Percentiles rank a stretch among this genome's conserved stretches.
These are phyloP conservation scores for Collybiopsis confluens DNA, from an alignment of 768 basidiomycete species.

Conservation along the genomic window DNA sequence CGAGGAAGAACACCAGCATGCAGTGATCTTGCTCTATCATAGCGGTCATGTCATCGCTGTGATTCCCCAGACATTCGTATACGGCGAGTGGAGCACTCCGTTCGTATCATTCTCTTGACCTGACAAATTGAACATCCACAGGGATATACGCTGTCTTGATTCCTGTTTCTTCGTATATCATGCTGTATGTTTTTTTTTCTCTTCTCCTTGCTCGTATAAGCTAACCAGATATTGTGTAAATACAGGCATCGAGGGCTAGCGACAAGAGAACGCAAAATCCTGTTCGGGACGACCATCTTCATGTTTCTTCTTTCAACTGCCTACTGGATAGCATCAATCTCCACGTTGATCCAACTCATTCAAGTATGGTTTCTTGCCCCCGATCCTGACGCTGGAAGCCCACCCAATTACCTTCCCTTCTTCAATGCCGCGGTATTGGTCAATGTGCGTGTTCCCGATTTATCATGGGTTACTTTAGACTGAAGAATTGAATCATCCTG, in stretches of 20 bases:
- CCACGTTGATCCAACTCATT: slow-evolving; percentile 1
- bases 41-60: neutral
- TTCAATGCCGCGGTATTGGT: slow-evolving; percentile 1
- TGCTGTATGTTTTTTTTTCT: neutral
- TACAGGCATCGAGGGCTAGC: neutral
- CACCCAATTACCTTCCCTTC: slow-evolving; percentile 1
- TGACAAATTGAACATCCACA: neutral
- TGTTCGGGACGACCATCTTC: slow-evolving; percentile 1
- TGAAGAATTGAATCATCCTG: neutral
- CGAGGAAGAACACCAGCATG: neutral
- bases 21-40: neutral
- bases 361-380: neutral
- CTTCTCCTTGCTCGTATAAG: neutral
- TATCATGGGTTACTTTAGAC: neutral
- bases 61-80: neutral
- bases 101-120: too few relatives aligned
- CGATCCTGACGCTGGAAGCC: neutral
- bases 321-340: slow-evolving; percentile 2
- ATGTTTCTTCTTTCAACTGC: slow-evolving; percentile 1
- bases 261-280: neutral
- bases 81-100: neutral
- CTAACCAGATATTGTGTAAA: neutral
- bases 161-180: neutral
- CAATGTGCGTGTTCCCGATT: neutral
- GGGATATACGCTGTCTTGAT: slow-evolving; percentile 2